A percentile compares a stretch with the other conserved stretches of the same genome.
phyloP scores from a whole-genome alignment of 2,329 filamentous ascomycete species.

The Penicillium decumbens region DNA sequence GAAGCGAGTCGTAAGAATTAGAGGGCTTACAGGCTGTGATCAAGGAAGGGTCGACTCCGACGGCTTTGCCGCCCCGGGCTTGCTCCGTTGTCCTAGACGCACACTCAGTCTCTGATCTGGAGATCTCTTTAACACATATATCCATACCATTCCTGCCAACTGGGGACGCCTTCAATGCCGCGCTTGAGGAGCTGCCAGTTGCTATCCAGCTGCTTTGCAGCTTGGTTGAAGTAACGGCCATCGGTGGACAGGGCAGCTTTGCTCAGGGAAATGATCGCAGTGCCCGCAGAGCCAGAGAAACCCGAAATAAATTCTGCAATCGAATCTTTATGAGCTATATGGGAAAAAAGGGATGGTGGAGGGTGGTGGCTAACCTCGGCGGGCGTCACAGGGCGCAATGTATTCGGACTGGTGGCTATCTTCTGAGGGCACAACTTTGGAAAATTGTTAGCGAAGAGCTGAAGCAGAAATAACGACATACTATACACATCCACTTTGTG shows the following conservation, averaged over 20 bases:
- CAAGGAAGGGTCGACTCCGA: slow-evolving; percentile 85
- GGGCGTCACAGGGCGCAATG: slow-evolving; percentile 89
- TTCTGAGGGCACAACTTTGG: slow-evolving; percentile 85
- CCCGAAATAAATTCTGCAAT: slow-evolving; percentile 74
- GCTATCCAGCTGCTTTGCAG: slow-evolving; percentile 77
- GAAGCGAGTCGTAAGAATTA: slow-evolving; percentile 13
- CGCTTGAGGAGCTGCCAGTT: slow-evolving; percentile 94
- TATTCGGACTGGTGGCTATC: slow-evolving; percentile 98
- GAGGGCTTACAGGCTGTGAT: slow-evolving; percentile 60
- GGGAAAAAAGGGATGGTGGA: slow-evolving; percentile 6
- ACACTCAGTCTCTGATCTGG: slow-evolving; percentile 9
- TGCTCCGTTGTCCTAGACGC: slow-evolving; percentile 64
- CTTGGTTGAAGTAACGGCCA: slow-evolving; percentile 97
- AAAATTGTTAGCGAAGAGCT: slow-evolving; percentile 31
- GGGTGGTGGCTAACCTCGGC: slow-evolving; percentile 56
- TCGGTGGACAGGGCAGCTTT: slow-evolving; percentile 91
- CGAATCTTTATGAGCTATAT: slow-evolving; percentile 12
- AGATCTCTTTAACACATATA: neutral
- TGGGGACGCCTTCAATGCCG: slow-evolving; percentile 86
- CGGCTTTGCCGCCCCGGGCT: slow-evolving; percentile 76
- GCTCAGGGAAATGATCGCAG: slow-evolving; percentile 77
- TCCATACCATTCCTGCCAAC: slow-evolving; percentile 88
- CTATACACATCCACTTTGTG: slow-evolving; percentile 87
- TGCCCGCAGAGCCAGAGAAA: slow-evolving; percentile 92
- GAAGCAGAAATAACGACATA: slow-evolving; percentile 43